phyloP scores from a whole-genome alignment of 2,329 filamentous ascomycete genomes.

The Aureobasidium melanogenum region DNA sequence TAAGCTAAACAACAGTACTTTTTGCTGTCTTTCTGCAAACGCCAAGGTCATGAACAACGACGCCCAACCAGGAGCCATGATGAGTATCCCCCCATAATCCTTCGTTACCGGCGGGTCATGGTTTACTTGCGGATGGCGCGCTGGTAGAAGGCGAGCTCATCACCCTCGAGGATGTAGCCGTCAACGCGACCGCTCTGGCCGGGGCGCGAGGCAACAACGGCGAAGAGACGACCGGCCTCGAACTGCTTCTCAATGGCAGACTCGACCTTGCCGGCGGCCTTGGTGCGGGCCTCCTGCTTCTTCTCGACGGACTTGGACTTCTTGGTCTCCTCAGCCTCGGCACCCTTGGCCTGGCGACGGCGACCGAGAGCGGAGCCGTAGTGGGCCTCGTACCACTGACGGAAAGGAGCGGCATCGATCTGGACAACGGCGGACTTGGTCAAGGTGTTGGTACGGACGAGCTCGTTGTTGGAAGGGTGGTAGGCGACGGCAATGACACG shows the following conservation, averaged over 20 bases:
- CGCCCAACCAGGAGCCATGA: constrained; percentile 11
- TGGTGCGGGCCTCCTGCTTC: constrained; percentile 87
- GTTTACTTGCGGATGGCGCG: constrained; percentile 96
- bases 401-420: constrained; percentile 96
- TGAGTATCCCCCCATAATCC: constrained; percentile 4
- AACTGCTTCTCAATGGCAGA: constrained; percentile 91
- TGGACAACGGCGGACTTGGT: constrained; percentile 98
- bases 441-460: constrained; percentile 99
- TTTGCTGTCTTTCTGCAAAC: constrained; percentile 9
- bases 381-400: constrained; percentile 99
- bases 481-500: constrained; percentile 97
- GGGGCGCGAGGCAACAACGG: constrained; percentile 83
- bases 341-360: constrained; percentile 71
- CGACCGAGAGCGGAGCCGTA: constrained; percentile 87
- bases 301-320: constrained; percentile 93
- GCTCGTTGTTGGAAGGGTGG: constrained; percentile 99
- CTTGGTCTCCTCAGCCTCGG: constrained; percentile 62
- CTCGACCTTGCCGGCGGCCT: constrained; percentile 87
- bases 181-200: constrained; percentile 95
- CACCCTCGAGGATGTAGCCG: constrained; percentile 97
- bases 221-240: constrained; percentile 96
- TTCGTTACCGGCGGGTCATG: constrained; percentile 3
- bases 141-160: constrained; percentile 99
- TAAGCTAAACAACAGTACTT: constrained; percentile 9
- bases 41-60: constrained; percentile 12